Base-by-base conservation (phyloP, 345 rosid genomes). In the Moricandia arvensis region DNA sequence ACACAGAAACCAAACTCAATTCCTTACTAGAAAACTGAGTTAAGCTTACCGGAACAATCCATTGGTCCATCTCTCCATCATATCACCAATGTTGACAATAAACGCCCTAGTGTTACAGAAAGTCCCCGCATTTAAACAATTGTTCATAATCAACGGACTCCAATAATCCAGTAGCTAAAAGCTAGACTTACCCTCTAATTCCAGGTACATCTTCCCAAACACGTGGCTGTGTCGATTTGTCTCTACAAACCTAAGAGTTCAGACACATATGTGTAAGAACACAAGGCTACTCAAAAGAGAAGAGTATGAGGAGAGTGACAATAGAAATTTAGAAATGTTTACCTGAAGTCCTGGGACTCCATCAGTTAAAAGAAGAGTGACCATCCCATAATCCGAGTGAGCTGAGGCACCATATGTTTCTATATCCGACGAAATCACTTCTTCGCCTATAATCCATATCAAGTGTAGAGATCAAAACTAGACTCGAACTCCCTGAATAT, bases 11-110 rank as follows among this genome's bases (percentile, higher is more conserved):
- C 29, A 66, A 6, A 51, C n/a, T 45, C 15, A 34, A 10, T 29
- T 17, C 38, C 6, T 41, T 38, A 8, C 7, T 37, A 43, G 29
- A 30, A 27, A 30, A 15, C 2, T 13, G 38, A 26, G 6, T 60
- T 11, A 4, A 30, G 9, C 10, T 84, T 86, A 91, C 97, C 92
- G 75, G 83, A 90, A 95, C 66, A 89, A 60, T 67, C 92, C 85
- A 77, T 92, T 92, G 62, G 97, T 91, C 98, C 97, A 94, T 73
- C 97, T 88, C 85, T 94, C 97, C 97, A 85, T 88, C 97, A 89
- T 74, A 80, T 92, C 97, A 64, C 97, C 96, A 34, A 90, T 83
- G 84, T 92, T 89, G 45, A 90, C 92, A 0, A 90, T 68, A 81
- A 89, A 88, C 34, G 91, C 86, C 84, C 97, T 91, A 71, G 59